These are phyloP conservation scores for Jamesozyma hellenica DNA, from an alignment of 805 yeast genomes.

Conservation along the genomic window DNA sequence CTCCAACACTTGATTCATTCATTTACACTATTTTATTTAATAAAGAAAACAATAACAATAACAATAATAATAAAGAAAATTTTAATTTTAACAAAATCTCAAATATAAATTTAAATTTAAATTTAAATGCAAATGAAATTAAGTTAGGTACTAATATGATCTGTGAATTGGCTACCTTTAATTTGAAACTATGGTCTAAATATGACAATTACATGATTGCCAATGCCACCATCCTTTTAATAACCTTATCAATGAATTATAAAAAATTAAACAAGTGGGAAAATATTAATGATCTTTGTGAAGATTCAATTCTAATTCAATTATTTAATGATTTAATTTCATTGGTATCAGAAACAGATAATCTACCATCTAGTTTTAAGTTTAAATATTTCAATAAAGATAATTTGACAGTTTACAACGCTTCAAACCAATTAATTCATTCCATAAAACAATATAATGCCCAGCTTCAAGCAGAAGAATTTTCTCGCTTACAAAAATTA, in stretches of 20 bases:
- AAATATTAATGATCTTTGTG: slow-evolving; percentile 13
- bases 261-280: slow-evolving; percentile 12
- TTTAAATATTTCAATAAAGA: slow-evolving; percentile 19
- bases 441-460: slow-evolving; percentile 13
- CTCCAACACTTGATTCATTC: slow-evolving; percentile 54
- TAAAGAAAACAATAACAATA: slow-evolving; percentile 6
- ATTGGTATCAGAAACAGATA: slow-evolving; percentile 11
- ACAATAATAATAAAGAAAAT: slow-evolving; percentile 1
- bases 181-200: slow-evolving; percentile 46
- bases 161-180: slow-evolving; percentile 58
- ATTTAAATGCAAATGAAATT: slow-evolving; percentile 33
- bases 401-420: neutral
- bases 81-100: slow-evolving; percentile 1
- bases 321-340: slow-evolving; percentile 15
- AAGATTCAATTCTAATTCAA: slow-evolving; percentile 20
- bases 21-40: slow-evolving; percentile 42
- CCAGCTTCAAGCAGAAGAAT: slow-evolving; percentile 17
- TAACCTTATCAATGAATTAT: slow-evolving; percentile 36
- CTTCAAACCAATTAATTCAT: slow-evolving; percentile 10
- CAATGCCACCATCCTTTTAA: slow-evolving; percentile 41
- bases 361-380: slow-evolving; percentile 26
- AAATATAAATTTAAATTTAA: neutral
- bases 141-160: slow-evolving; percentile 49
- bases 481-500: slow-evolving; percentile 21
- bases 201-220: slow-evolving; percentile 39